phyloP scores from a whole-genome alignment of 1,139 yeast species.

The Schwanniomyces etchellsii region DNA sequence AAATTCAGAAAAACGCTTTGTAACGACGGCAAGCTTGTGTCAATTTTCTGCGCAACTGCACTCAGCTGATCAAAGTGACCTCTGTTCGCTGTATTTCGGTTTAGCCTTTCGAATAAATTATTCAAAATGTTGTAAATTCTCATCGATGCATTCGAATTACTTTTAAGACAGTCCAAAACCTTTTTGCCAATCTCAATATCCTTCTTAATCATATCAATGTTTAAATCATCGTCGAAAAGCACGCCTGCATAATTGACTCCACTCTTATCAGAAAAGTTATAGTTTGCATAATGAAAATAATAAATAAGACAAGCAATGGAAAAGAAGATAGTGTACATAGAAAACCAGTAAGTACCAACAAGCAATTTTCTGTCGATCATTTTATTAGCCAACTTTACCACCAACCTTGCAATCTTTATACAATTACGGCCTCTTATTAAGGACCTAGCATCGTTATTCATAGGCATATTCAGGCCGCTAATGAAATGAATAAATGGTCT shows the following conservation, averaged over 20 bases:
- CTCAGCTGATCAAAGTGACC: background rate
- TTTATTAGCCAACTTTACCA: slow-evolving; percentile 76
- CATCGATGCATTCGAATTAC: slow-evolving; percentile 70
- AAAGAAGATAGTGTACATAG: slow-evolving; percentile 86
- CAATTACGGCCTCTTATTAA: slow-evolving; percentile 76
- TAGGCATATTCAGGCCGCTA: slow-evolving; percentile 41
- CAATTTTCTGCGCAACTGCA: slow-evolving; percentile 1
- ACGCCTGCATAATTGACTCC: slow-evolving; percentile 44
- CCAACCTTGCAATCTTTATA: slow-evolving; percentile 79
- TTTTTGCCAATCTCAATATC: slow-evolving; percentile 82
- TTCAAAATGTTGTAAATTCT: slow-evolving; percentile 77
- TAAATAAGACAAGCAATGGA: slow-evolving; percentile 84
- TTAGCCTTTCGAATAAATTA: slow-evolving; percentile 76
- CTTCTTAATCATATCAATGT: slow-evolving; percentile 60
- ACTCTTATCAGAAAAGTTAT: slow-evolving; percentile 16
- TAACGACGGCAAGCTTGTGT: slow-evolving; percentile 9
- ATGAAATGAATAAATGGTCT: slow-evolving; percentile 90
- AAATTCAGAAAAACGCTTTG: slow-evolving; percentile 28
- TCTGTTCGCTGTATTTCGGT: slow-evolving; percentile 52
- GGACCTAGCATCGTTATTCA: slow-evolving; percentile 37
- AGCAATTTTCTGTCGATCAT: slow-evolving; percentile 70
- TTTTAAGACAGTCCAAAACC: slow-evolving; percentile 66
- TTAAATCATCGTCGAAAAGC: slow-evolving; percentile 53
- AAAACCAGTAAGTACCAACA: slow-evolving; percentile 90
- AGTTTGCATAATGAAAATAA: slow-evolving; percentile 69